Conservation (phyloP, 331 rosid species). For the Cydonia oblonga region DNA sequence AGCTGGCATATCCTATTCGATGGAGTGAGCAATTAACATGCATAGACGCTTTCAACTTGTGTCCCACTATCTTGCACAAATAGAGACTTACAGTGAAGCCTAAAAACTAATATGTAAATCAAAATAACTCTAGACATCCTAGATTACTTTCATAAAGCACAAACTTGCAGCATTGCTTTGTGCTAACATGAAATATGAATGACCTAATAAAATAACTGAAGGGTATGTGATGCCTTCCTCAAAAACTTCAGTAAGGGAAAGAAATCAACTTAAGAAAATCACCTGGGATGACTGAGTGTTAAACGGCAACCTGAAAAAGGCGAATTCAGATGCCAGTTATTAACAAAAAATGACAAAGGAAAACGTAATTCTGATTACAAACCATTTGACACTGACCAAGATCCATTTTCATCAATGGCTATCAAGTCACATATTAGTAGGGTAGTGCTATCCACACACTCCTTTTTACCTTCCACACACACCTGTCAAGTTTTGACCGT, state of each 20-base stretch:
- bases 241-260: neutral
- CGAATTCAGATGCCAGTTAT: conserved; percentile 6
- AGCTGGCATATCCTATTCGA: neutral
- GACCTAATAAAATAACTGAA: neutral
- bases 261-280: conserved; percentile 8
- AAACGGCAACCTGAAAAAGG: conserved; percentile 55
- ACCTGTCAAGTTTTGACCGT: too few species aligned
- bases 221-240: too few species aligned
- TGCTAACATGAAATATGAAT: conserved; percentile 1
- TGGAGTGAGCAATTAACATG: neutral
- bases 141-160: neutral
- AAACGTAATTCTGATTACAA: neutral
- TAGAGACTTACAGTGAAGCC: neutral
- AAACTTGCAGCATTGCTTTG: neutral
- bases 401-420: neutral
- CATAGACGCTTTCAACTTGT: neutral
- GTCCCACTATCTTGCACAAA: neutral
- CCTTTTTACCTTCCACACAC: too few species aligned
- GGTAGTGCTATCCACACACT: too few species aligned
- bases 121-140: neutral
- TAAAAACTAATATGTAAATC: neutral
- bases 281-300: conserved; percentile 57
- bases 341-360: neutral
- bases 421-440: neutral
- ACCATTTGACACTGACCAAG: neutral